These are phyloP conservation scores for Colletotrichum tamarilloi DNA, from an alignment of 2,329 filamentous ascomycete genomes.

Conservation along the genomic window DNA sequence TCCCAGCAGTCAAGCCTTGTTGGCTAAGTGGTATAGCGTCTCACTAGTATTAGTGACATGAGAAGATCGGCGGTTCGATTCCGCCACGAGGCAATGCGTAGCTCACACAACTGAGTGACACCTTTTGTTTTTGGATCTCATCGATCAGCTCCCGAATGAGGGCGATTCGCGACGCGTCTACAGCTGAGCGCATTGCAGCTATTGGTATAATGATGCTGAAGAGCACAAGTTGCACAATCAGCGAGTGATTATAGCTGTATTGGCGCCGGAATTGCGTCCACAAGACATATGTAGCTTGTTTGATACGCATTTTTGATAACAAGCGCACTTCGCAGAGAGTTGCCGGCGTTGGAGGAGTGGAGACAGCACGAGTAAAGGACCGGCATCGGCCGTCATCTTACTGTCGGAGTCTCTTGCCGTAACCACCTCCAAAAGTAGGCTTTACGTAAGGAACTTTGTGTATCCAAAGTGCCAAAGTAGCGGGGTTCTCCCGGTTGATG, in stretches of 20 bases:
- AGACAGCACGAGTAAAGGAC: background rate
- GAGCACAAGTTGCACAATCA: too few species aligned
- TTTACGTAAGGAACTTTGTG: constrained; percentile 25
- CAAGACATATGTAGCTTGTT: too few species aligned
- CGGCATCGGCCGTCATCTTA: constrained; percentile 17
- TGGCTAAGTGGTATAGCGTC: constrained; percentile 36
- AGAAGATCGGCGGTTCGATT: constrained; percentile 36
- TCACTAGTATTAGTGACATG: constrained; percentile 32
- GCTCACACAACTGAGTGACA: accelerated
- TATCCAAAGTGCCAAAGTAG: background rate
- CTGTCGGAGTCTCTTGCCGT: background rate
- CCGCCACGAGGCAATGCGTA: constrained; percentile 27
- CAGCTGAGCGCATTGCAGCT: too few species aligned
- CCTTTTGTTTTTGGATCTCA: too few species aligned
- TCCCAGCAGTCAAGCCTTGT: background rate
- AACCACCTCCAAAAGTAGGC: background rate
- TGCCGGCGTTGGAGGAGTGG: constrained; percentile 3
- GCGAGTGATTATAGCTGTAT: too few species aligned
- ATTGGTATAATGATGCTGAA: too few species aligned
- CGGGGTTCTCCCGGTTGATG: constrained; percentile 13
- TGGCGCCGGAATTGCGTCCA: too few species aligned
- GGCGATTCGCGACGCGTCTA: too few species aligned
- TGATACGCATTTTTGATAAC: background rate
- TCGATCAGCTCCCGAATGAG: too few species aligned
- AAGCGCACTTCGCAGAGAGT: background rate